Evolutionary conservation across 768 basidiomycete genomes (phyloP).

Genomic region (Paxillus ammoniavirescens): DNA sequence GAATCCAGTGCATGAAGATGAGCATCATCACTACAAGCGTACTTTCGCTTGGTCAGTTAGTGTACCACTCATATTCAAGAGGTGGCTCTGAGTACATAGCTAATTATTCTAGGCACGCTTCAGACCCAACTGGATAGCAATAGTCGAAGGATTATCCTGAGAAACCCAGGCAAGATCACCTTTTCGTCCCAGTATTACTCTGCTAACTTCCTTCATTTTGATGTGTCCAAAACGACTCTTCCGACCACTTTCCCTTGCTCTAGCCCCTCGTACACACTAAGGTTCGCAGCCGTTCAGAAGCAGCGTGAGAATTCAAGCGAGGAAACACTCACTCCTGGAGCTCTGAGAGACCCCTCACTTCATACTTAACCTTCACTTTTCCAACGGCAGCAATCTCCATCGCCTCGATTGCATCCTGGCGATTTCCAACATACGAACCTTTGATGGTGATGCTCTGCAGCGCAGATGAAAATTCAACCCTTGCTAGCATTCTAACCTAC

Average conservation of each 20-base stretch:
- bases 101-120: too few species aligned
- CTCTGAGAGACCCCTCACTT: constrained; percentile 44
- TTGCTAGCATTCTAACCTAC: constrained; percentile 31
- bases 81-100: too few species aligned
- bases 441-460: constrained; percentile 26
- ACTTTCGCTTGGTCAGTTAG: too few species aligned
- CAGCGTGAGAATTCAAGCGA: neutral
- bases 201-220: constrained; percentile 15
- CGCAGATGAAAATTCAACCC: constrained; percentile 3
- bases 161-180: neutral
- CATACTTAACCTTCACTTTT: constrained; percentile 61
- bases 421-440: constrained; percentile 59
- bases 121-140: too few species aligned
- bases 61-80: too few species aligned
- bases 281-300: neutral
- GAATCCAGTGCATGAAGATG: too few species aligned
- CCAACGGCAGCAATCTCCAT: constrained; percentile 72
- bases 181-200: neutral
- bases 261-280: constrained; percentile 39
- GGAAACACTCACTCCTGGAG: constrained; percentile 47
- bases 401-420: constrained; percentile 83
- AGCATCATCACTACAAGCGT: too few species aligned
- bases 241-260: constrained; percentile 42
- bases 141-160: too few species aligned
- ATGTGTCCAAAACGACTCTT: constrained; percentile 38